A percentile compares a stretch with the other conserved stretches of the same genome.
Conservation (phyloP, 2,329 filamentous ascomycete species). For the Pseudohalonectria lignicola region DNA sequence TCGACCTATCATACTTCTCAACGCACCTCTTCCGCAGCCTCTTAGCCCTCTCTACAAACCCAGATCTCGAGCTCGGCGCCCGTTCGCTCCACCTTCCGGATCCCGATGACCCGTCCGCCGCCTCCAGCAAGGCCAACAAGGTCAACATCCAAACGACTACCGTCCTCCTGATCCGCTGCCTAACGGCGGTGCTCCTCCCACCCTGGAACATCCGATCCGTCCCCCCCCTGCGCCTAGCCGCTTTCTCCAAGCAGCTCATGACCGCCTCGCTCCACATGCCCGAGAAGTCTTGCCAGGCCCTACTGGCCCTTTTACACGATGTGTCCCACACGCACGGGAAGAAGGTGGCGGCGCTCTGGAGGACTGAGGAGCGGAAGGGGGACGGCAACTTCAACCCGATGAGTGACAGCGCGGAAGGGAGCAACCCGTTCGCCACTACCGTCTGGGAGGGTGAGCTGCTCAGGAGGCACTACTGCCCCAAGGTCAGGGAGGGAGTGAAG, state of each 20-base stretch:
- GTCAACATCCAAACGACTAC: slow-evolving; percentile 94
- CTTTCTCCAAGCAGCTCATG: slow-evolving; percentile 87
- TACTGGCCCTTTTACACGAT: slow-evolving; percentile 66
- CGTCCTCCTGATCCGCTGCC: slow-evolving; percentile 77
- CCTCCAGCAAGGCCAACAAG: slow-evolving; percentile 37
- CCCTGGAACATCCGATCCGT: slow-evolving; percentile 60
- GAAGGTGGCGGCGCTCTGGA: slow-evolving; percentile 80
- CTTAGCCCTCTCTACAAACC: slow-evolving; percentile 64
- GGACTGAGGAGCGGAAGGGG: slow-evolving; percentile 85
- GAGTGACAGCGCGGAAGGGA: slow-evolving; percentile 65
- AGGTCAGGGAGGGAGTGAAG: slow-evolving; percentile 65
- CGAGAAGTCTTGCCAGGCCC: slow-evolving; percentile 76
- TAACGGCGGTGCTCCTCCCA: slow-evolving; percentile 73
- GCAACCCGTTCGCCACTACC: slow-evolving; percentile 82
- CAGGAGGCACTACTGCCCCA: slow-evolving; percentile 74
- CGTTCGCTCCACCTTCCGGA: slow-evolving; percentile 64
- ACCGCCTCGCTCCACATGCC: slow-evolving; percentile 74
- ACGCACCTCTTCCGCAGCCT: slow-evolving; percentile 85
- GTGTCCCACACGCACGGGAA: slow-evolving; percentile 72
- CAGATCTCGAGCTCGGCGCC: slow-evolving; percentile 73
- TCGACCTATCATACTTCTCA: slow-evolving; percentile 93
- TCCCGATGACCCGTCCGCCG: slow-evolving; percentile 37
- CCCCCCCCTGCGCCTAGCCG: slow-evolving; percentile 75
- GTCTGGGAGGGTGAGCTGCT: slow-evolving; percentile 91
- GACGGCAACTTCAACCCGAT: slow-evolving; percentile 76